Evolutionary conservation across 2,329 filamentous ascomycete species (phyloP), one percentile per base, ranked within the genome.

Genomic region (Diplodia mutila): DNA sequence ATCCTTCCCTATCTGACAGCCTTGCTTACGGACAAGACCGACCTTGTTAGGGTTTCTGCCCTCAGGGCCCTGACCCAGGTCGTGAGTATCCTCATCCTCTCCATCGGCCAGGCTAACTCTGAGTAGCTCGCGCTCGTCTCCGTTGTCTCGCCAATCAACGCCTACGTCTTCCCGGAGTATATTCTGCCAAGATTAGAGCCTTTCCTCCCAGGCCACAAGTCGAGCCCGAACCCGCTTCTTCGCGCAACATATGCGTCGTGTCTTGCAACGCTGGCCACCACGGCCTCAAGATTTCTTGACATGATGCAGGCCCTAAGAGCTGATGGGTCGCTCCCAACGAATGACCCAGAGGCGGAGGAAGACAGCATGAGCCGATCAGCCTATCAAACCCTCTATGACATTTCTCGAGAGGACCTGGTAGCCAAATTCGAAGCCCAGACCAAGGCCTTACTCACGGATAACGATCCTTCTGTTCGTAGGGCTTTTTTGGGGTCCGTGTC

Each of bases 161-260:
- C 87, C 7, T 88, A 89, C 74, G 79, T 90, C n/a, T 89, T 90
- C 72, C 86, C 87, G 0, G 87, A 89, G 72, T 90, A 90, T 76
- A 85, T 90, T 29, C 85, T 90, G 49, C 87, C 86, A 4, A 81
- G 84, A 37, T 75, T 90, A 16, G 85, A 86, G 67, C 79, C 81
- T 6, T 89, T 90, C 72, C 80, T 90, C 23, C 79, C 83, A 7
- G 82, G 81, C 52, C 61, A 65, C 29, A 67, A 67, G 29, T 71
- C 73, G 37, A 85, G 86, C 32, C 86, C 90, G 1, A 90, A 86
- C 65, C 81, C 91, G 0, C 79, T 97, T 23, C 90, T 97, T 14
- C 87, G 95, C 68, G 93, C 93, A 57, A 95, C 94, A 0, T 98
- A 98, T 79, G 95, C 95, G 11, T 93, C 94, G 4, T 97, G 93